Percentiles rank a stretch among this genome's conserved stretches.
phyloP scores from a whole-genome alignment of 257 asterid species.

The Jacaranda mimosifolia region DNA sequence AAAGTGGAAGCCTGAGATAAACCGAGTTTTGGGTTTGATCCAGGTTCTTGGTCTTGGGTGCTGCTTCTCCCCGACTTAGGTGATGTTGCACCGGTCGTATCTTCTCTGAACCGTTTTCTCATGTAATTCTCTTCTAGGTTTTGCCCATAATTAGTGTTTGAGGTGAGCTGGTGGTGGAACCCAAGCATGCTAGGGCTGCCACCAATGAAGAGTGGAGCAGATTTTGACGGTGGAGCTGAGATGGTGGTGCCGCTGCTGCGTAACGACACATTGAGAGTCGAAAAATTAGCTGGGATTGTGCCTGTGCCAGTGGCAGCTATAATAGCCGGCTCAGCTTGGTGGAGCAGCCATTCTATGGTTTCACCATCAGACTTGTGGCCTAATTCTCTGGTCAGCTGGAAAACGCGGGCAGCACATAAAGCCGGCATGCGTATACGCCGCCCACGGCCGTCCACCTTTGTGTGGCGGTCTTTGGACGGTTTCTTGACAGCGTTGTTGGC shows the following conservation, averaged over 20 bases:
- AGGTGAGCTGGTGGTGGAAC: slow-evolving; percentile 61
- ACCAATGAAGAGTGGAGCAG: slow-evolving; percentile 62
- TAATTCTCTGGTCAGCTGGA: slow-evolving; percentile 57
- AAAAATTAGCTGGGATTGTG: slow-evolving; percentile 72
- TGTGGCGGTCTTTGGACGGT: slow-evolving; percentile 65
- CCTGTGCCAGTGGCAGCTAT: slow-evolving; percentile 71
- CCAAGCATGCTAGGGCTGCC: slow-evolving; percentile 68
- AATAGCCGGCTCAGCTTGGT: slow-evolving; percentile 63
- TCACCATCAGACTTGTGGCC: slow-evolving; percentile 72
- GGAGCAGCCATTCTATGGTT: slow-evolving; percentile 64
- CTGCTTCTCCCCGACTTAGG: slow-evolving; percentile 50
- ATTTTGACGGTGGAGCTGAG: slow-evolving; percentile 71
- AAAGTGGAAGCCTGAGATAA: slow-evolving; percentile 46
- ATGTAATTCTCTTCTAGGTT: slow-evolving; percentile 60
- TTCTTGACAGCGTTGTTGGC: slow-evolving; percentile 40
- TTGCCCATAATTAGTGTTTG: slow-evolving; percentile 47
- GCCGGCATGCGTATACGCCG: slow-evolving; percentile 73
- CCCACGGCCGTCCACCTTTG: slow-evolving; percentile 66
- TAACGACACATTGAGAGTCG: slow-evolving; percentile 68
- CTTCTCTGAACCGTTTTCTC: slow-evolving; percentile 62
- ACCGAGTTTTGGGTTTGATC: slow-evolving; percentile 58
- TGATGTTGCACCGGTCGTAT: slow-evolving; percentile 44
- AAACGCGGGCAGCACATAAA: slow-evolving; percentile 66
- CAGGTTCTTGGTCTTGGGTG: slow-evolving; percentile 48
- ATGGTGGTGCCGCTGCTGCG: slow-evolving; percentile 74